These are phyloP conservation scores for Metschnikowia matae DNA, from an alignment of 805 yeast species.

Conservation along the genomic window DNA sequence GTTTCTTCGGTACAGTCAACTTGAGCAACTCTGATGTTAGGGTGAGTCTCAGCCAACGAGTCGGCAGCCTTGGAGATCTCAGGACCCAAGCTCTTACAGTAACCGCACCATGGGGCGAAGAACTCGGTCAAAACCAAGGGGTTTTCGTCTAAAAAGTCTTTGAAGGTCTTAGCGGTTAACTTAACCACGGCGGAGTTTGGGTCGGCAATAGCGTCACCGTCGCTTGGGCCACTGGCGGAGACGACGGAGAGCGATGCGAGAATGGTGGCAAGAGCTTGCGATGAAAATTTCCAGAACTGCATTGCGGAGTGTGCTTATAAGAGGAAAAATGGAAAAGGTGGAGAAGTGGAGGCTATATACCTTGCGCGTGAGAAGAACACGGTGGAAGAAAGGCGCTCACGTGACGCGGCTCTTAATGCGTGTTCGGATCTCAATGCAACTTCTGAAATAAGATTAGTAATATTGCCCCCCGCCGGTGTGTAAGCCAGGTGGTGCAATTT, in stretches of 20 bases:
- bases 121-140: conserved; percentile 82
- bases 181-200: conserved; percentile 85
- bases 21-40: conserved; percentile 72
- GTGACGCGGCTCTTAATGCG: not conserved
- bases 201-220: conserved; percentile 66
- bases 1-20: conserved; percentile 79
- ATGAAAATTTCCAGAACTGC: conserved; percentile 41
- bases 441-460: not conserved
- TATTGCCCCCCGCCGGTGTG: not conserved
- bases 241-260: conserved; percentile 33
- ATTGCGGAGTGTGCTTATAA: conserved; percentile 15
- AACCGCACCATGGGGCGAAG: conserved; percentile 98
- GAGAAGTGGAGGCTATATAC: conserved; percentile 4
- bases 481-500: not conserved
- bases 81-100: conserved; percentile 86
- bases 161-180: conserved; percentile 63
- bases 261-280: conserved; percentile 33
- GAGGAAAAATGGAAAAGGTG: not conserved
- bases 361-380: conserved; percentile 10
- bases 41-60: conserved; percentile 44
- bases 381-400: conserved; percentile 11
- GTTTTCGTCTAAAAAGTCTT: conserved; percentile 61
- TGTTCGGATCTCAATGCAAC: not conserved
- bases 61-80: conserved; percentile 73
- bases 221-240: conserved; percentile 37